Evolutionary conservation across 176 grass and related monocot genomes (phyloP).

Genomic region (Bothriochloa decipiens): DNA sequence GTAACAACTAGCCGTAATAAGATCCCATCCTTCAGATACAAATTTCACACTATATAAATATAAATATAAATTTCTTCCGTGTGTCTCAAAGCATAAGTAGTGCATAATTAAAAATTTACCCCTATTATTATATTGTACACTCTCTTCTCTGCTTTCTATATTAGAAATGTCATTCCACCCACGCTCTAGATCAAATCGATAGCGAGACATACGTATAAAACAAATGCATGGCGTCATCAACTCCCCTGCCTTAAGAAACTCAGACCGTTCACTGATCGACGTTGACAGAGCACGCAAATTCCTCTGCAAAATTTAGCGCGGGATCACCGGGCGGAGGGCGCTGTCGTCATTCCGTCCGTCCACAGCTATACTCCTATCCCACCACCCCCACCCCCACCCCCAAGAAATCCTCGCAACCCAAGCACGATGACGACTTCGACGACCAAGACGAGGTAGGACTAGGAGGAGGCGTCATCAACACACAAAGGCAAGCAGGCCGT

Average conservation of each 20-base stretch:
- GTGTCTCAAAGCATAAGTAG: background rate
- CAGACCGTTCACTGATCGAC: background rate
- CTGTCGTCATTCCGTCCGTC: no score
- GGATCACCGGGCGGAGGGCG: background rate
- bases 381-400: no score
- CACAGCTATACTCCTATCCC: no score
- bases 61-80: background rate
- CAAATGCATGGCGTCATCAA: background rate
- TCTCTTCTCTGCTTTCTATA: background rate
- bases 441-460: background rate
- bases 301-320: constrained; percentile 1
- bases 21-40: no score
- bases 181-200: background rate
- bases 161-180: background rate
- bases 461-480: background rate
- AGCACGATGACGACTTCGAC: background rate
- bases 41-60: background rate
- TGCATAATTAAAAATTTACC: background rate
- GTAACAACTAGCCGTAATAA: no score
- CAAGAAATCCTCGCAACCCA: background rate
- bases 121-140: background rate
- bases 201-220: no score
- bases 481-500: background rate
- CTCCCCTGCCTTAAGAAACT: background rate
- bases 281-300: no score